phyloP scores from a whole-genome alignment of 345 rosid genomes.

The Gossypium ekmanianum region DNA sequence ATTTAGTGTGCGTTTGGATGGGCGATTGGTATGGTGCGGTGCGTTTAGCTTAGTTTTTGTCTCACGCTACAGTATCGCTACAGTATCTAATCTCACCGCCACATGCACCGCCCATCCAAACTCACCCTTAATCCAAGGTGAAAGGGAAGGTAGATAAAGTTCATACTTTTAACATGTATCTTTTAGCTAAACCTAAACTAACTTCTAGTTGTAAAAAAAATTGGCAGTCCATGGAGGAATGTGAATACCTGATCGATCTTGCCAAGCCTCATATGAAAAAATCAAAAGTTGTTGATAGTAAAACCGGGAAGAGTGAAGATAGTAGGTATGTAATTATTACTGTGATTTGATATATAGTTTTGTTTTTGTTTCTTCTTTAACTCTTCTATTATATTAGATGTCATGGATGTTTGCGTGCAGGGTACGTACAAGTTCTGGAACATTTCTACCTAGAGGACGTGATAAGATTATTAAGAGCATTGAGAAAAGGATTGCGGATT shows the following conservation, averaged over 20 bases:
- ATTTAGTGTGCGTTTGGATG: too few relatives aligned
- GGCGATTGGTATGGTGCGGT: too few relatives aligned
- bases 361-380: neutral
- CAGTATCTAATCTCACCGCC: too few relatives aligned
- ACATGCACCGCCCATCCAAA: too few relatives aligned
- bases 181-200: too few relatives aligned
- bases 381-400: neutral
- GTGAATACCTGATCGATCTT: slow-evolving; percentile 64
- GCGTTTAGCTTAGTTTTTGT: too few relatives aligned
- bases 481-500: slow-evolving; percentile 87
- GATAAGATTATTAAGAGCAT: slow-evolving; percentile 66
- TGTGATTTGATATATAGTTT: neutral
- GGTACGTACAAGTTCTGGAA: slow-evolving; percentile 90
- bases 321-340: slow-evolving; percentile 49
- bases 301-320: slow-evolving; percentile 79
- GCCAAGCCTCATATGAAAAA: slow-evolving; percentile 83
- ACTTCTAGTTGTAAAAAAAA: too few relatives aligned
- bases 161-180: too few relatives aligned
- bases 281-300: slow-evolving; percentile 77
- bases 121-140: too few relatives aligned
- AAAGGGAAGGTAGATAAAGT: too few relatives aligned
- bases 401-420: slow-evolving; percentile 30
- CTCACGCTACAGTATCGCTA: too few relatives aligned
- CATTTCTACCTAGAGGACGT: slow-evolving; percentile 71
- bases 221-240: slow-evolving; percentile 67